Evolutionary conservation across 768 basidiomycete genomes (phyloP).

Genomic region (Pisolithus orientalis): DNA sequence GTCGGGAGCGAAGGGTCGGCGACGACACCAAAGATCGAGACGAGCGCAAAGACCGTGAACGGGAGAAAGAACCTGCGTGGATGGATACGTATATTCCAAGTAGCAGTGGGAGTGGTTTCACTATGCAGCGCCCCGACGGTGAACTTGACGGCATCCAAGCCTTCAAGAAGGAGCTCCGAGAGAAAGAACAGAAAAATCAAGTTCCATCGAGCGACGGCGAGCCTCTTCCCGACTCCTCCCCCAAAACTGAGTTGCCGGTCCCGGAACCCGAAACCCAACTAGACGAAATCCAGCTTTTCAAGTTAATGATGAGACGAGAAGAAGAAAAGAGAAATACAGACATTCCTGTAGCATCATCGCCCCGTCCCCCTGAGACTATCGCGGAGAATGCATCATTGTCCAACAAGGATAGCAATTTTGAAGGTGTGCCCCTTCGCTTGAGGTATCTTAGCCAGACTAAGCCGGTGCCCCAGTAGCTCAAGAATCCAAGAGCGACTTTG

Average conservation of each 20-base stretch:
- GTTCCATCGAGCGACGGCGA: constrained; percentile 5
- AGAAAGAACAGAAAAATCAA: constrained; percentile 55
- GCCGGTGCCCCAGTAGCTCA: background rate
- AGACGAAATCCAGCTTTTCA: constrained; percentile 83
- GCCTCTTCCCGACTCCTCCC: constrained; percentile 9
- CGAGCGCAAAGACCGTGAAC: constrained; percentile 43
- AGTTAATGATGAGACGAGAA: constrained; percentile 76
- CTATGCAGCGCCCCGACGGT: constrained; percentile 52
- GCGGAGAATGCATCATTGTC: constrained; percentile 8
- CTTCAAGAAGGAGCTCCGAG: constrained; percentile 81
- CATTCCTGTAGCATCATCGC: constrained; percentile 4
- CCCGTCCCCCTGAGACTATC: background rate
- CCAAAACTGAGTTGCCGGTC: constrained; percentile 13
- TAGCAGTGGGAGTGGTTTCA: constrained; percentile 54
- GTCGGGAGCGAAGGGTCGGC: constrained; percentile 51
- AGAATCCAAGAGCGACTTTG: background rate
- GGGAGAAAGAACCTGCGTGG: constrained; percentile 88
- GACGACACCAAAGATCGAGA: constrained; percentile 48
- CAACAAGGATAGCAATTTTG: constrained; percentile 6
- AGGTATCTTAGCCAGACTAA: background rate
- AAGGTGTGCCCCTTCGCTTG: constrained; percentile 13
- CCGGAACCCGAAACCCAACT: constrained; percentile 35
- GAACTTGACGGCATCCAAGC: constrained; percentile 81
- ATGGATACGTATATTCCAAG: constrained; percentile 83
- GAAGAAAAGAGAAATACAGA: constrained; percentile 43